Conservation (phyloP, 2,329 filamentous ascomycete genomes). For the Neurospora sp. region DNA sequence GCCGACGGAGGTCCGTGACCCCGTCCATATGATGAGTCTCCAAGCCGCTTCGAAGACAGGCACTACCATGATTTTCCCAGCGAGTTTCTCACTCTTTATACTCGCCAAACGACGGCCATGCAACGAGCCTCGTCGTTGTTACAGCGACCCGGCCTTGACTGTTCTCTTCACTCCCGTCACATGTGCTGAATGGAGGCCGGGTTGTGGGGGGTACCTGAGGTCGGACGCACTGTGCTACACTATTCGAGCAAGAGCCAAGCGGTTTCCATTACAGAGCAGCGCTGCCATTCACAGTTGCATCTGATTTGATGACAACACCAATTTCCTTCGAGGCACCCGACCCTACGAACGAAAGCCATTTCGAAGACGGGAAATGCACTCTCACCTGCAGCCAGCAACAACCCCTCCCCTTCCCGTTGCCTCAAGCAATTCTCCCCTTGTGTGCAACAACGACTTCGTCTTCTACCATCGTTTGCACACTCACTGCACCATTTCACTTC, state of each 20-base stretch:
- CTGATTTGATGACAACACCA: not conserved
- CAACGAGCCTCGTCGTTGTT: not conserved
- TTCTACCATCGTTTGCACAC: not conserved
- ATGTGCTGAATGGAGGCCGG: not conserved
- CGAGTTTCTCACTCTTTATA: not conserved
- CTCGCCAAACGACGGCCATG: not conserved
- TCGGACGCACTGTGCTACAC: not conserved
- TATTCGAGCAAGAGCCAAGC: not conserved
- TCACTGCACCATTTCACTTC: not conserved
- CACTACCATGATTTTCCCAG: not conserved
- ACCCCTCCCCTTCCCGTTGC: not conserved
- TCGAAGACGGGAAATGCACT: not conserved
- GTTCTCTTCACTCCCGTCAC: no score
- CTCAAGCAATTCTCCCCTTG: not conserved
- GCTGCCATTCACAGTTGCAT: not conserved
- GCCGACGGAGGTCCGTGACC: not conserved
- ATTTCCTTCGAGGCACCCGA: not conserved
- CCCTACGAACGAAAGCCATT: not conserved
- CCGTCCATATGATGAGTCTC: not conserved
- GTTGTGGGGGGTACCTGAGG: not conserved
- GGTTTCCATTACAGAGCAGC: not conserved
- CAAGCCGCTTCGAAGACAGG: not conserved
- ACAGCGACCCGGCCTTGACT: no score
- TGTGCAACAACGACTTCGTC: not conserved
- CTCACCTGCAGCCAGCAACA: not conserved